Percentiles rank a stretch among this genome's conserved stretches.
Evolutionary conservation across 2,329 filamentous ascomycete species (phyloP).

Genomic region (Claviceps monticola): DNA sequence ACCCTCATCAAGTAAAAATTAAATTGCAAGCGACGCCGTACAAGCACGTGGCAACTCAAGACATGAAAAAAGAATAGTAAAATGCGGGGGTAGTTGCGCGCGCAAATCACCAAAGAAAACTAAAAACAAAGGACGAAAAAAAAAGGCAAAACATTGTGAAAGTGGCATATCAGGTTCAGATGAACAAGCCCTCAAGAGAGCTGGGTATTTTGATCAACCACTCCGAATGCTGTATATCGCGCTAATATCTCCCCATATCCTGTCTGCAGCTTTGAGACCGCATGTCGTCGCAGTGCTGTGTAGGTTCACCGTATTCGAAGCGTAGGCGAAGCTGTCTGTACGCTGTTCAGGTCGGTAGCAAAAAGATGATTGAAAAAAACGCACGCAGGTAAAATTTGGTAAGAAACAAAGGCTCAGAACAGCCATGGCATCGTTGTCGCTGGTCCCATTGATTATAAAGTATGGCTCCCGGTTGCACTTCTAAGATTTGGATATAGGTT

Average conservation of each 20-base stretch:
- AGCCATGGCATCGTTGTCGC: constrained; percentile 11
- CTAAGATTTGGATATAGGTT: neutral
- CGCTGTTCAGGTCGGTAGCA: neutral
- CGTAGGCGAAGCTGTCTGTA: neutral
- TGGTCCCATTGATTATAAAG: constrained; percentile 11
- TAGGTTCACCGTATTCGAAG: neutral
- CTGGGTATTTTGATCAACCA: constrained; percentile 27
- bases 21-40: neutral
- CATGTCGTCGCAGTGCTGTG: constrained; percentile 1
- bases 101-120: constrained; percentile 7
- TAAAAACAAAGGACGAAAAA: neutral
- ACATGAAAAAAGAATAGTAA: neutral
- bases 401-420: constrained; percentile 9
- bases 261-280: constrained; percentile 1
- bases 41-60: neutral
- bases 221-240: constrained; percentile 12
- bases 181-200: constrained; percentile 22
- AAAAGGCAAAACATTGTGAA: constrained; percentile 4
- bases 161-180: constrained; percentile 13
- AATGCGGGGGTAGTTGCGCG: neutral
- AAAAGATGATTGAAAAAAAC: neutral
- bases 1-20: neutral
- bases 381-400: constrained; percentile 1
- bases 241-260: neutral
- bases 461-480: neutral